Evolutionary conservation across 2,329 filamentous ascomycete genomes (phyloP), one percentile per base, ranked within the genome.

Genomic region (Pseudogymnoascus sp.): DNA sequence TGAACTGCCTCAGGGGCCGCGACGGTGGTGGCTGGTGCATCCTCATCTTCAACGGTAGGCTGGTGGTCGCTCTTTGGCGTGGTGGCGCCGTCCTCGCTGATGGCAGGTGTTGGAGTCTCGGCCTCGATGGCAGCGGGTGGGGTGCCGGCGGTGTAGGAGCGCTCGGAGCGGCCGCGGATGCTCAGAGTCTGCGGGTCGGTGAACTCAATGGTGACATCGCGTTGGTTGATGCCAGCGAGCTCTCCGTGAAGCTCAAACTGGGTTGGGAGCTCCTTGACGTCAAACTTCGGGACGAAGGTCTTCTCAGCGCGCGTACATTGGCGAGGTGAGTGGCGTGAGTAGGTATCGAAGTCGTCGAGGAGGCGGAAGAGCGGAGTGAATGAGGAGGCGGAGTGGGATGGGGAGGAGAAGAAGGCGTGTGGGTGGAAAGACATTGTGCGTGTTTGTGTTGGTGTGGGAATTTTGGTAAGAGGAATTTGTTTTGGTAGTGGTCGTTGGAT

Each of bases 181-280:
- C 85, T 80, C 42, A 93, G 78, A 10, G 88, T 91, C 78, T 90
- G 87, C 31, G 83, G 80, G 73, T 93, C 89, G 63, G 84, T 86
- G 80, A 92, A 93, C 72, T 93, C 89, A 73, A 93, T 88, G 71
- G 81, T 79, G 71, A 93, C 78, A 71, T 91, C 80, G 69, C 89
- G 83, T 77, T 89, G 88, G 68, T 82, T 82, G 69, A 91, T 78
- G 63, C 90, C 90, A 0, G 89, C 86, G 7, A 93, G 83, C 76
- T 93, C 90, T 70, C 89, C 90, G 71, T 91, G 85, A 23, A 93
- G 86, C 76, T 93, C 87, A 72, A 91, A 93, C 66, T 79, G 75
- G 7, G 84, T 76, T 66, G 83, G 82, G 9, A 82, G 84, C 78
- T 93, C 90, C 72, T 83, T 85, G 65, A 93, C 80, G 70, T 93